Base-by-base conservation (phyloP, 2,329 filamentous ascomycete genomes). In the Xylaria sp. region DNA sequence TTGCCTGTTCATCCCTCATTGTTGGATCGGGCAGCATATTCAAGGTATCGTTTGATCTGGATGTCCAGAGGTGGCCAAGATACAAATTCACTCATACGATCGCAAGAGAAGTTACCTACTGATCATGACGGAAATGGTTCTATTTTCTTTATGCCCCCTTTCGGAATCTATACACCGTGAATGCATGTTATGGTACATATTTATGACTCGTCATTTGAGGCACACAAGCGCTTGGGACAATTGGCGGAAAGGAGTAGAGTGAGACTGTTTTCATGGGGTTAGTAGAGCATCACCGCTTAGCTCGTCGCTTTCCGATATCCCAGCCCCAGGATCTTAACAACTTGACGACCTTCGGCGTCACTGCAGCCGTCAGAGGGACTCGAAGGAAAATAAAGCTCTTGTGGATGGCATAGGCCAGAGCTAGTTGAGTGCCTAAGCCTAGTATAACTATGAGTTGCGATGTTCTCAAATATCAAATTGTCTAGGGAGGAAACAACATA, bases 351-450 rank as follows among this genome's bases (percentile, higher is more conserved):
- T 96, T 97, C 1, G 95, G 95, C 8, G 92, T 93, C 35, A 98
- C 84, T 2, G 93, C 94, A 12, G 92, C 93, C 1, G 95, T 95
- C 67, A 98, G 79, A 8, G 95, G 95, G 9, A 99, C 92, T n/a
- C 95, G 87, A 68, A 98, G 78, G 77, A 99, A 97, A 72, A 99
- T 97, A 77, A 98, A 92, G 70, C 91, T 96, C 80, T 99, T 99
- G 83, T 99, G 95, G 61, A 99, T 92, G 28, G 94, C 94, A 74
- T 99, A 99, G 12, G 95, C 95, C 51, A 99, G 84, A 15, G 92
- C 93, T 31, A 99, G 82, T 75, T 97, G 93, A 8, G 95, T 98
- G 54, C 83, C 86, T 35, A 89, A 76, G 70, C 87, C 87, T 89
- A 66, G 40, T 38, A 38, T 19, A 17, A 56, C 59, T 38, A 51